Evolutionary conservation across 495 filamentous ascomycete species (phyloP).

Genomic region (Neurospora sp.): DNA sequence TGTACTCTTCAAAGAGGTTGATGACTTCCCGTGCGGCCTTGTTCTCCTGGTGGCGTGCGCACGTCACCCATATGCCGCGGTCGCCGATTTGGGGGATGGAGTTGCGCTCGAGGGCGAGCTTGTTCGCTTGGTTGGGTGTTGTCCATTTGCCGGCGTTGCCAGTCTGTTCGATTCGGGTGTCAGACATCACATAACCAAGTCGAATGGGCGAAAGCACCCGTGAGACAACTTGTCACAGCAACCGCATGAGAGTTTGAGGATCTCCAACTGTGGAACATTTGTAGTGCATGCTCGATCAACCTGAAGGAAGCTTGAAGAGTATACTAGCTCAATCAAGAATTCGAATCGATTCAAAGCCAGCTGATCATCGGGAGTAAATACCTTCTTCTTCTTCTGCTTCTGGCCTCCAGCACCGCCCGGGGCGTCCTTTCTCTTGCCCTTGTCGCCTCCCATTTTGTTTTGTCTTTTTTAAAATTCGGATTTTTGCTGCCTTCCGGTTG

Average conservation of each 20-base stretch:
- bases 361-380: not conserved
- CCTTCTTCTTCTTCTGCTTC: slow-evolving; percentile 25
- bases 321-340: not conserved
- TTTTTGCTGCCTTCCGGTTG: not conserved
- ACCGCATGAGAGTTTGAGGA: not conserved
- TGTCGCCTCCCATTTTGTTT: slow-evolving; percentile 8
- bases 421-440: slow-evolving; percentile 19
- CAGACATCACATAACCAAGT: not conserved
- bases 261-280: not conserved
- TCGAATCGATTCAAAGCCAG: not conserved
- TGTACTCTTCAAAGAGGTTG: slow-evolving; percentile 65
- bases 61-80: slow-evolving; percentile 81
- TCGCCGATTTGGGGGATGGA: slow-evolving; percentile 60
- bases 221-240: not conserved
- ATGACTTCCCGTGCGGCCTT: slow-evolving; percentile 66
- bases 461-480: not conserved
- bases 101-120: slow-evolving; percentile 20
- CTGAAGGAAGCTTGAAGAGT: not conserved
- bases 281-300: not conserved
- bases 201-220: not conserved
- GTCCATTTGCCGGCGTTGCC: slow-evolving; percentile 45
- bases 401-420: slow-evolving; percentile 8
- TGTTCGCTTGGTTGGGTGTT: slow-evolving; percentile 42
- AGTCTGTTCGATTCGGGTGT: slow-evolving; percentile 21
- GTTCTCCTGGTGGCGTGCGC: slow-evolving; percentile 66